These are phyloP conservation scores for Euphorbia pulcherrima DNA, from an alignment of 345 rosid species.

Conservation along the genomic window DNA sequence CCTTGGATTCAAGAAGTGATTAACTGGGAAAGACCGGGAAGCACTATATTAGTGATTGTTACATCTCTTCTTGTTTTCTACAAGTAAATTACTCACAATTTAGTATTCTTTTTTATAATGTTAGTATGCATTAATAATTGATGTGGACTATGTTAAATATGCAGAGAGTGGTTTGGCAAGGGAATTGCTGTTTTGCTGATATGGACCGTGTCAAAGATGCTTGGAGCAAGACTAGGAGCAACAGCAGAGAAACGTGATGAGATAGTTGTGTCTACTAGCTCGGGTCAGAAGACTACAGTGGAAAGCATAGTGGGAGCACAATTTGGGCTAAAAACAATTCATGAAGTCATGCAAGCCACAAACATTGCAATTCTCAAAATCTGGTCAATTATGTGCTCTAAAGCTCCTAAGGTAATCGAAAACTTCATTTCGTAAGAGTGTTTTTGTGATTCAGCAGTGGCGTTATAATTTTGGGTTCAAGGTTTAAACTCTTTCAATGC, in stretches of 20 bases:
- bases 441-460: background rate
- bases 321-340: conserved; percentile 44
- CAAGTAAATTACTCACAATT: conserved; percentile 43
- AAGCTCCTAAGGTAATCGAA: conserved; percentile 54
- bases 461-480: background rate
- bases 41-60: conserved; percentile 32
- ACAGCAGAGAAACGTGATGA: conserved; percentile 37
- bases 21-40: conserved; percentile 58
- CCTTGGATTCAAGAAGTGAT: conserved; percentile 47
- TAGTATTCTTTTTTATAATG: background rate
- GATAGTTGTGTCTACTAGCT: conserved; percentile 56
- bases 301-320: conserved; percentile 85
- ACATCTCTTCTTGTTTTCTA: conserved; percentile 36
- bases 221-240: conserved; percentile 37
- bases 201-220: conserved; percentile 51
- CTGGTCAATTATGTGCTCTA: conserved; percentile 55
- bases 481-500: conserved; percentile 18
- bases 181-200: conserved; percentile 53
- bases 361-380: conserved; percentile 65
- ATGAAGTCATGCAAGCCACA: conserved; percentile 49
- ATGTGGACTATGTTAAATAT: background rate
- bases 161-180: conserved; percentile 79
- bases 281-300: conserved; percentile 48
- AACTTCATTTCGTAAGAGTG: background rate
- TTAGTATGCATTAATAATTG: too few species aligned